Percentiles rank a stretch among this genome's conserved stretches.
These are phyloP conservation scores for Colletotrichum sp. DNA, from an alignment of 2,329 filamentous ascomycete species.

Conservation along the genomic window DNA sequence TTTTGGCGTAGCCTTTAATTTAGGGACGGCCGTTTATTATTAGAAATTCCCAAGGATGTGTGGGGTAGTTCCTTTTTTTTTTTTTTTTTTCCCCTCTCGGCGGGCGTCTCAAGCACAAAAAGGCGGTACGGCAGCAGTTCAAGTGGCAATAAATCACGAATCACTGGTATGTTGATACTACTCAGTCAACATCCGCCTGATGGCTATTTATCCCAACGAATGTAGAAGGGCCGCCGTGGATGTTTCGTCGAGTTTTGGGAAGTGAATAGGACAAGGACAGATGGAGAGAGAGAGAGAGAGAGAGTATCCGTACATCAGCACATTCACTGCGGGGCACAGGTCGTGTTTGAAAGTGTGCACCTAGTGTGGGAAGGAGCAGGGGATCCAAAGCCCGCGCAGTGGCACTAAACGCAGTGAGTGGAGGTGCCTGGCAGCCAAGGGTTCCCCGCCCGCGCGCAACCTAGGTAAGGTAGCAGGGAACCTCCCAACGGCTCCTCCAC, in stretches of 20 bases:
- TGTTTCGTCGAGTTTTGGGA: neutral
- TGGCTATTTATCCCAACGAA: neutral
- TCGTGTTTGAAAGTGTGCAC: neutral
- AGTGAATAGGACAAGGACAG: neutral
- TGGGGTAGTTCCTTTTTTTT: slow-evolving; percentile 1
- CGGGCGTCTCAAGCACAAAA: neutral
- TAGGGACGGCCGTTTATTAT: too few species aligned
- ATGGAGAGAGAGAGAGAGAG: neutral
- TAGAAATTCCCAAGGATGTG: slow-evolving; percentile 6
- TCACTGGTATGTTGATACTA: neutral
- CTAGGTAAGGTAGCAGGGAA: neutral
- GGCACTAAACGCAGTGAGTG: neutral
- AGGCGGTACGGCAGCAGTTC: neutral
- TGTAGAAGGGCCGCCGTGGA: neutral
- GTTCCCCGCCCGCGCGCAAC: neutral
- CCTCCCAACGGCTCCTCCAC: neutral
- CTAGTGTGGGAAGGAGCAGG: neutral
- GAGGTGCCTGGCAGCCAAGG: neutral
- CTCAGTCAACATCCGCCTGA: slow-evolving; percentile 15
- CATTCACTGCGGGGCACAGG: slow-evolving; percentile 15
- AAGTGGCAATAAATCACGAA: slow-evolving; percentile 3
- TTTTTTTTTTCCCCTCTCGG: neutral
- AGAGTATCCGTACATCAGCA: neutral
- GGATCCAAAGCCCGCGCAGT: neutral
- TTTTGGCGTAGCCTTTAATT: too few species aligned